A percentile compares a stretch with the other conserved stretches of the same genome.
Evolutionary conservation across 352 stramenopile genomes (phyloP).

Genomic region (Phytophthora pluvialis): DNA sequence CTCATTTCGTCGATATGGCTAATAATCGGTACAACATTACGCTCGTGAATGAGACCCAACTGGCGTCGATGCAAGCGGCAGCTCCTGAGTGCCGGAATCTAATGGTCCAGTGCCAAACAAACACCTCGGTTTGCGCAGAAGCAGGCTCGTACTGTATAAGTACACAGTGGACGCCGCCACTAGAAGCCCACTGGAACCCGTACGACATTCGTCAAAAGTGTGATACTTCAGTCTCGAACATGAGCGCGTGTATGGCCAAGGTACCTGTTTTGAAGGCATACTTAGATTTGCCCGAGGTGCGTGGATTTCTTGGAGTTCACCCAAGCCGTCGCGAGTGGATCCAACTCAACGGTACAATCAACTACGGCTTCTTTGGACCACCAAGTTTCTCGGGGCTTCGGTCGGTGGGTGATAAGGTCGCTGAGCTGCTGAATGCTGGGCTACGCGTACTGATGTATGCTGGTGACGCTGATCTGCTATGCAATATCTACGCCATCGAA

Average conservation of each 20-base stretch:
- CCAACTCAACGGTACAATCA: constrained; percentile 91
- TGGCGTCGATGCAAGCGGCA: constrained; percentile 28
- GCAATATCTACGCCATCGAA: constrained; percentile 45
- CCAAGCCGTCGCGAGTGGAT: constrained; percentile 69
- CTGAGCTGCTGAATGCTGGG: constrained; percentile 27
- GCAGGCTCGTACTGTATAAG: constrained; percentile 43
- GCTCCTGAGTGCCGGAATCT: constrained; percentile 30
- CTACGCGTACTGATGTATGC: constrained; percentile 35
- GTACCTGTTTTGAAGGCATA: constrained; percentile 47
- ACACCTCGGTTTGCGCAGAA: constrained; percentile 24
- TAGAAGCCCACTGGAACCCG: constrained; percentile 38
- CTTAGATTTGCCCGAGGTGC: constrained; percentile 58
- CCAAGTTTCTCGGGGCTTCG: constrained; percentile 64
- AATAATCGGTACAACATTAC: constrained; percentile 64
- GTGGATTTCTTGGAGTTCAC: constrained; percentile 39
- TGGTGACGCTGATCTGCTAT: constrained; percentile 45
- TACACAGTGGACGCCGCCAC: constrained; percentile 46
- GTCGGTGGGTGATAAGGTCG: constrained; percentile 14
- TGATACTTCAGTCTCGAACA: constrained; percentile 20
- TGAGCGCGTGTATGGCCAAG: constrained; percentile 36
- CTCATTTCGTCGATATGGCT: constrained; percentile 43
- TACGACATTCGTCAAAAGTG: constrained; percentile 68
- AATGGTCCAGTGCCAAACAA: constrained; percentile 28
- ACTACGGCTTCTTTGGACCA: constrained; percentile 74
- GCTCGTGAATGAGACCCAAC: constrained; percentile 32